Evolutionary conservation across 768 basidiomycete species (phyloP).

Genomic region (Pholiota molesta): DNA sequence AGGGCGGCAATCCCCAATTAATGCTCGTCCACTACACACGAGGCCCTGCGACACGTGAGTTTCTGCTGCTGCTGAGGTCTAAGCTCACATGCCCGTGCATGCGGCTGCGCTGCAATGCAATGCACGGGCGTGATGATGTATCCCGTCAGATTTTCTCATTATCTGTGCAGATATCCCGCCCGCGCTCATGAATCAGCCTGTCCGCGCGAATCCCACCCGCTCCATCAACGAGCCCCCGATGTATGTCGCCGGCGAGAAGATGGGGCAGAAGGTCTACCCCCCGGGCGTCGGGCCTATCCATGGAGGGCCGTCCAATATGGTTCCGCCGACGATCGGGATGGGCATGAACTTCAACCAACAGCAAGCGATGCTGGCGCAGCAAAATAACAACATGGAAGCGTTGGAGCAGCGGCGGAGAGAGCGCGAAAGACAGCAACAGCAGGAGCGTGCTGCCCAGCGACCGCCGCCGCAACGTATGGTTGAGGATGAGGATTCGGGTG

Average conservation of each 20-base stretch:
- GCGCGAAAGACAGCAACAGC: conserved; percentile 32
- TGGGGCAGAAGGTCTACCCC: conserved; percentile 66
- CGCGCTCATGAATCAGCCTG: conserved; percentile 57
- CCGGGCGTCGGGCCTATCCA: conserved; percentile 25
- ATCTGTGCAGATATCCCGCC: conserved; percentile 56
- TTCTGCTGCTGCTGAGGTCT: conserved; percentile 23
- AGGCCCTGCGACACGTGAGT: conserved; percentile 64
- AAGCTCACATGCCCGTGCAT: conserved; percentile 2
- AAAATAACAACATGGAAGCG: conserved; percentile 72
- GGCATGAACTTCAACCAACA: conserved; percentile 44
- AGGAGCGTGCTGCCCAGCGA: conserved; percentile 27
- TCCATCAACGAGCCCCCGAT: conserved; percentile 65
- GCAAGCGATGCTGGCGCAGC: conserved; percentile 73
- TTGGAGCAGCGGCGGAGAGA: conserved; percentile 70
- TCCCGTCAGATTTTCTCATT: conserved; percentile 5
- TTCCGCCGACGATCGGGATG: conserved; percentile 32
- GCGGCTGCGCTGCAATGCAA: conserved; percentile 12
- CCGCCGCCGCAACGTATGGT: conserved; percentile 32
- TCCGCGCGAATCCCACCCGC: conserved; percentile 74
- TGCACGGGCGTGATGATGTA: not conserved
- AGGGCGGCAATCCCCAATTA: conserved; percentile 76
- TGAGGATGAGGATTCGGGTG: conserved; percentile 71
- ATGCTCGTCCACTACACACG: conserved; percentile 78
- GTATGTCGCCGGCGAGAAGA: conserved; percentile 73
- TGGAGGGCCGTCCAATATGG: conserved; percentile 18